phyloP scores from a whole-genome alignment of 345 rosid genomes.

The Melaleuca quinquenervia region DNA sequence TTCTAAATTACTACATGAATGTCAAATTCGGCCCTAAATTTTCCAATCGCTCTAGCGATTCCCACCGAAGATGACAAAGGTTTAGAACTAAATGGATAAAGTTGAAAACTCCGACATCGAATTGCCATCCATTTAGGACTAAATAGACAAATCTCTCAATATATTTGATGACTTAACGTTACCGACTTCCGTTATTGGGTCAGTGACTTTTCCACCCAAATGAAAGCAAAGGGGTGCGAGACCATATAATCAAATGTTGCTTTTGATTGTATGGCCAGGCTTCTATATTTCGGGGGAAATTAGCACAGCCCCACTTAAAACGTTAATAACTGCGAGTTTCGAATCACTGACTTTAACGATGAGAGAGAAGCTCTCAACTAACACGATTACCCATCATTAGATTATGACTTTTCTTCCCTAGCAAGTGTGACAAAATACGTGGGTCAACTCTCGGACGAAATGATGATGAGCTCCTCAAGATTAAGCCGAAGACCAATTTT shows the following conservation, averaged over 20 bases:
- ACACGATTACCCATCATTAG: too few species aligned
- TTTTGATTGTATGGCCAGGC: too few species aligned
- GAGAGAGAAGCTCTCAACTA: too few species aligned
- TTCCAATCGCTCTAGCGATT: not conserved
- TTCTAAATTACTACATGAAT: too few species aligned
- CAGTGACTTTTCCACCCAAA: not conserved
- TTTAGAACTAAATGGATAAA: too few species aligned
- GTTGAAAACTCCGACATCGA: fast-evolving
- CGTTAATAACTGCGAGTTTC: too few species aligned
- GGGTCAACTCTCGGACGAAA: not conserved
- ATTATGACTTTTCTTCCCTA: too few species aligned
- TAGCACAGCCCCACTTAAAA: too few species aligned
- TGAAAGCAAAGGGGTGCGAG: not conserved
- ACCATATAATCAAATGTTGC: fast-evolving
- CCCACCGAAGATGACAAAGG: not conserved
- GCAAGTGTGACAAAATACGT: not conserved
- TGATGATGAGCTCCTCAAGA: not conserved
- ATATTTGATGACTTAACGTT: not conserved
- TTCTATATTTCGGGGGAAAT: too few species aligned
- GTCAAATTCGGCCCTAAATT: not conserved
- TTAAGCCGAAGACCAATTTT: not conserved
- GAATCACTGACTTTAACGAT: too few species aligned
- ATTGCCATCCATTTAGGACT: too few species aligned
- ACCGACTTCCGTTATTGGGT: not conserved
- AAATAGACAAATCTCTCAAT: not conserved